These are phyloP conservation scores for Xylaria flabelliformis DNA, from an alignment of 495 filamentous ascomycete species.

Conservation along the genomic window DNA sequence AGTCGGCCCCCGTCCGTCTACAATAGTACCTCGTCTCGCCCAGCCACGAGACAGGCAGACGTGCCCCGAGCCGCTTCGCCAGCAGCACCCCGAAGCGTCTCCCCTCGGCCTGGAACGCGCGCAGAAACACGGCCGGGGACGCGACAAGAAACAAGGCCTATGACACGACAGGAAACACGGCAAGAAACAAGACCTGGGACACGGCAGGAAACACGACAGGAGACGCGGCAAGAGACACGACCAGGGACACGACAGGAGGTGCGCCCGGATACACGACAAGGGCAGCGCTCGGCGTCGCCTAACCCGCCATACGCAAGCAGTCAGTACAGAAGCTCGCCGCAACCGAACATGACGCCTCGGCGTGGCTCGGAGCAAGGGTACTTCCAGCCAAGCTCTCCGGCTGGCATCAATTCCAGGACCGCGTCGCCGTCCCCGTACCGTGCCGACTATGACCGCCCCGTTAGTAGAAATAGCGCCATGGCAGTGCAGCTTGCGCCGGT, in stretches of 20 bases:
- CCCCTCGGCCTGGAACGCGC: slow-evolving; percentile 56
- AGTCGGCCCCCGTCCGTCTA: slow-evolving; percentile 56
- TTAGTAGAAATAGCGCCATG: slow-evolving; percentile 70
- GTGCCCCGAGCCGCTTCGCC: slow-evolving; percentile 59
- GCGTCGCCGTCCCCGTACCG: slow-evolving; percentile 63
- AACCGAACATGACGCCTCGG: slow-evolving; percentile 47
- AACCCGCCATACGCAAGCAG: slow-evolving; percentile 57
- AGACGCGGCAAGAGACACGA: not conserved
- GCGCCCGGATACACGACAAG: slow-evolving; percentile 28
- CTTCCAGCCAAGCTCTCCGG: slow-evolving; percentile 63
- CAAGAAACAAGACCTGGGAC: slow-evolving; percentile 29
- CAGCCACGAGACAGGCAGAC: slow-evolving; percentile 53
- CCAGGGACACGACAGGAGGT: slow-evolving; percentile 17
- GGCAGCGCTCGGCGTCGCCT: slow-evolving; percentile 57
- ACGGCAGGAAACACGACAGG: slow-evolving; percentile 48
- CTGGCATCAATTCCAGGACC: slow-evolving; percentile 55
- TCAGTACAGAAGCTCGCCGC: slow-evolving; percentile 48
- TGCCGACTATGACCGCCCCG: slow-evolving; percentile 61
- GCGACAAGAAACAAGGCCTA: slow-evolving; percentile 20
- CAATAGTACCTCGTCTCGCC: slow-evolving; percentile 44
- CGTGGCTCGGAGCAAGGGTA: slow-evolving; percentile 64
- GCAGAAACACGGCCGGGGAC: slow-evolving; percentile 47
- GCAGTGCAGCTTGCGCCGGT: slow-evolving; percentile 76
- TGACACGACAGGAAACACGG: not conserved
- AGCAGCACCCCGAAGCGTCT: slow-evolving; percentile 55